Evolutionary conservation across 495 filamentous ascomycete species (phyloP), one percentile per base, ranked within the genome.

Genomic region (Penicillium cosmopolitanum): DNA sequence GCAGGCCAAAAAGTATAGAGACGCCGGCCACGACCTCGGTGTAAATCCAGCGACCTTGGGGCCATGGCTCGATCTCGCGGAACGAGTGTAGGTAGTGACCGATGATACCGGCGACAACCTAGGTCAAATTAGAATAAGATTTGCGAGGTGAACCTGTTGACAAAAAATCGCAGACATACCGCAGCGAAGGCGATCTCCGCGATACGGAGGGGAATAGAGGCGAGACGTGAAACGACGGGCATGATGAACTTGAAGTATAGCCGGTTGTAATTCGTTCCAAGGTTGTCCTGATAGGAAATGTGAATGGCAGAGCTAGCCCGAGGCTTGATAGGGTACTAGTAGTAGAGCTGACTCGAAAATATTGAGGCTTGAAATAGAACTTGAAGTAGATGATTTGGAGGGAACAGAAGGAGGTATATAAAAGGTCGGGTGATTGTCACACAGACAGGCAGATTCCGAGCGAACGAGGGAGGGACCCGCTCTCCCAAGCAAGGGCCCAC

Each of bases 31-130:
- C 68, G 23, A 86, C 80, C 66, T 83, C 79, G 44, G 82, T 81
- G 67, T 86, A 88, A 69, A 87, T 85, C 76, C 81, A 84, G 46
- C 84, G 77, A 12, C 73, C 74, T 33, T 81, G 51, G 0, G 74
- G 69, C 71, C 78, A 80, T 50, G 69, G 58, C 50, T 74, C 62
- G 16, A 67, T 64, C 6, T 70, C 35, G 52, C 69, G 28, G 48
- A 68, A 66, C 3, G 72, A 33, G 50, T 74, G 65, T 46, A 87
- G 79, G 63, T 83, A 85, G 58, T 80, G 63, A 5, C 83, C 83
- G 54, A 84, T 75, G 34, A 87, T 71, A 55, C 85, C 85, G 25
- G 83, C 82, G 25, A 87, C 84, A 16, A 85, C 73, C 78, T 80
- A 31, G 42, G 50, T 28, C 33, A 16, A 2, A 36, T 46, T 46